These are phyloP conservation scores for Triangularia setosa DNA, from an alignment of 2,329 filamentous ascomycete genomes.

Conservation along the genomic window DNA sequence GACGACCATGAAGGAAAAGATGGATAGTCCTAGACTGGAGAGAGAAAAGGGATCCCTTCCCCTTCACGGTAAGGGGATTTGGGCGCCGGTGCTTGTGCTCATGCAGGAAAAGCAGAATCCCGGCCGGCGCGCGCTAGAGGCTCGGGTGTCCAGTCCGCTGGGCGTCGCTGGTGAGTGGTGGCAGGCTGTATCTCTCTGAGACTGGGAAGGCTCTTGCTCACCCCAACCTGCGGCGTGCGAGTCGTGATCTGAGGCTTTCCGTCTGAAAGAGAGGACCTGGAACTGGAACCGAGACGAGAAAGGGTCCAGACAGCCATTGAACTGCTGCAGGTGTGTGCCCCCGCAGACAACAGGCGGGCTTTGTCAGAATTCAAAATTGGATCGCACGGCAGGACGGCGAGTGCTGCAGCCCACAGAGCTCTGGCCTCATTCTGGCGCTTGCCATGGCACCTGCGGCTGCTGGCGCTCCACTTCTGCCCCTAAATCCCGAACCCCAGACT, in stretches of 20 bases:
- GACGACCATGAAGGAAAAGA: neutral
- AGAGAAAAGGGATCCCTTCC: neutral
- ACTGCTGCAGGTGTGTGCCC: neutral
- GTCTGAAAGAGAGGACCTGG: constrained; percentile 8
- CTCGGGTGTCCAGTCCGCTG: neutral
- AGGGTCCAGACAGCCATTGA: constrained; percentile 9
- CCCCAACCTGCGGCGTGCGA: constrained; percentile 3
- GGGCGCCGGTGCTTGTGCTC: neutral
- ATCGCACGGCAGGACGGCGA: neutral
- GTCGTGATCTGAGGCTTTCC: constrained; percentile 10
- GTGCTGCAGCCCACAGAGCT: neutral
- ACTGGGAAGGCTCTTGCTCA: constrained; percentile 18
- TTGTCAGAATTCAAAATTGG: neutral
- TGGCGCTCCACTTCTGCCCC: constrained; percentile 12
- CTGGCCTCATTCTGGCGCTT: constrained; percentile 13
- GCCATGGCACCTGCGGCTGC: neutral
- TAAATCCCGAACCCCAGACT: constrained; percentile 16
- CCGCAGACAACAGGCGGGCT: neutral
- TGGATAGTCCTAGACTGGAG: neutral
- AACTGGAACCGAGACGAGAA: constrained; percentile 16
- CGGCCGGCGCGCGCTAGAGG: neutral
- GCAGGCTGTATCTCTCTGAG: constrained; percentile 10
- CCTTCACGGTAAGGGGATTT: neutral
- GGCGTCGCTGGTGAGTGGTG: neutral
- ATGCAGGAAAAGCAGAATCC: neutral